These are phyloP conservation scores for Colletotrichum tropicale DNA, from an alignment of 2,329 filamentous ascomycete genomes.

Conservation along the genomic window DNA sequence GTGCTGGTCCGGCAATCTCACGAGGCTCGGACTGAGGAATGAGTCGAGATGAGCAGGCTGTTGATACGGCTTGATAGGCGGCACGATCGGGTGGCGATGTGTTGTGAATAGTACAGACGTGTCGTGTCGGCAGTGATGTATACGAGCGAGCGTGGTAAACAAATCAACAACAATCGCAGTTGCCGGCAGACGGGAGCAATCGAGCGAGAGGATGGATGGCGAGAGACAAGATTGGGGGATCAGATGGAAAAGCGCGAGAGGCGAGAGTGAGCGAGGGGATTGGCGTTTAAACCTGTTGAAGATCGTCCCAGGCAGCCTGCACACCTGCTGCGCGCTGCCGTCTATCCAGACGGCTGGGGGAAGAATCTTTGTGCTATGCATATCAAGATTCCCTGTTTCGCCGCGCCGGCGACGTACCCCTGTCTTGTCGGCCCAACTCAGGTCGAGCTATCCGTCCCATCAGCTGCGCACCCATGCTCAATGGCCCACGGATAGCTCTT, in stretches of 20 bases:
- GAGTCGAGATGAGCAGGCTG: conserved; percentile 4
- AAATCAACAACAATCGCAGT: background rate
- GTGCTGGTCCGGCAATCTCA: background rate
- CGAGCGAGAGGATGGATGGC: conserved; percentile 3
- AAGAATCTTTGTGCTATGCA: conserved; percentile 20
- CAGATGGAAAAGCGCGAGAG: background rate
- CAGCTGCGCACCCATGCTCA: background rate
- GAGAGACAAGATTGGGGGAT: conserved; percentile 10
- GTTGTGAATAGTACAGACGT: background rate
- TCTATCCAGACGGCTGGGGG: conserved; percentile 3
- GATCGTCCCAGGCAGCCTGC: conserved; percentile 17
- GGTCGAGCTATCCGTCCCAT: conserved; percentile 8
- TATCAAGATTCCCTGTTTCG: conserved; percentile 21
- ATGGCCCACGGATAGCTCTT: background rate
- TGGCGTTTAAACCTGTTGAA: conserved; percentile 22
- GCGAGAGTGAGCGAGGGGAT: conserved; percentile 6
- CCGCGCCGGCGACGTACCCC: conserved; percentile 7
- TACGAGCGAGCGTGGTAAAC: conserved; percentile 4
- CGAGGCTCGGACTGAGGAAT: conserved; percentile 9
- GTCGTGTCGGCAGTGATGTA: background rate
- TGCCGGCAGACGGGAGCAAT: background rate
- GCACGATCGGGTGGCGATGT: background rate
- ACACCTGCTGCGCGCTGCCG: background rate
- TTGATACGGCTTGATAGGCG: background rate
- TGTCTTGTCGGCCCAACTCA: conserved; percentile 16